Conservation (phyloP, 805 yeast genomes). For the Candida morakotiae region DNA sequence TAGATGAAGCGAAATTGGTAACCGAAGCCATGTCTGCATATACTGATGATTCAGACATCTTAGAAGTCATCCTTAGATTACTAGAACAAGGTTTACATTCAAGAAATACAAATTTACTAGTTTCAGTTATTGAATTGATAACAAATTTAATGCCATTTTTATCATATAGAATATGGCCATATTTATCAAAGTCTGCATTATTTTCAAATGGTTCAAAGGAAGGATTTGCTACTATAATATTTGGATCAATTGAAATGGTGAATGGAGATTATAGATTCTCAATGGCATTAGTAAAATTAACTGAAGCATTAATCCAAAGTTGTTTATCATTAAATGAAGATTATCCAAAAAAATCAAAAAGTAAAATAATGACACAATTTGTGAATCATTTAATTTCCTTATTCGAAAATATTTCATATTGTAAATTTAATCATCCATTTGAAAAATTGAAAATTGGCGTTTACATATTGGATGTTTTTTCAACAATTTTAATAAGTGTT, state of each 20-base stretch:
- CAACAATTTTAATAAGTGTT: slow-evolving; percentile 47
- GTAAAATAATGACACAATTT: slow-evolving; percentile 52
- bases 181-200: slow-evolving; percentile 62
- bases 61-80: slow-evolving; percentile 60
- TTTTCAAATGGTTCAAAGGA: slow-evolving; percentile 58
- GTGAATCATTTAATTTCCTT: slow-evolving; percentile 57
- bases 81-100: slow-evolving; percentile 64
- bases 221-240: slow-evolving; percentile 55
- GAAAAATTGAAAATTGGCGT: slow-evolving; percentile 64
- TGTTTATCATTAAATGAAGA: slow-evolving; percentile 26
- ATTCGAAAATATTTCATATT: slow-evolving; percentile 68
- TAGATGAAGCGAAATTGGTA: slow-evolving; percentile 19
- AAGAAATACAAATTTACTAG: slow-evolving; percentile 44
- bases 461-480: slow-evolving; percentile 50
- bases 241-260: slow-evolving; percentile 72
- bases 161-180: slow-evolving; percentile 76
- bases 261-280: slow-evolving; percentile 66
- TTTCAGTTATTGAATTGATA: slow-evolving; percentile 47
- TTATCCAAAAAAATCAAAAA: slow-evolving; percentile 34
- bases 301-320: slow-evolving; percentile 48
- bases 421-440: slow-evolving; percentile 55
- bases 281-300: slow-evolving; percentile 52
- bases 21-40: slow-evolving; percentile 43
- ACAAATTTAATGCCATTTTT: slow-evolving; percentile 43
- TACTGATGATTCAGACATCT: slow-evolving; percentile 54